A percentile compares a stretch with the other conserved stretches of the same genome.
phyloP scores from a whole-genome alignment of 1,284 basidiomycete genomes.

The Caloboletus inedulis region DNA sequence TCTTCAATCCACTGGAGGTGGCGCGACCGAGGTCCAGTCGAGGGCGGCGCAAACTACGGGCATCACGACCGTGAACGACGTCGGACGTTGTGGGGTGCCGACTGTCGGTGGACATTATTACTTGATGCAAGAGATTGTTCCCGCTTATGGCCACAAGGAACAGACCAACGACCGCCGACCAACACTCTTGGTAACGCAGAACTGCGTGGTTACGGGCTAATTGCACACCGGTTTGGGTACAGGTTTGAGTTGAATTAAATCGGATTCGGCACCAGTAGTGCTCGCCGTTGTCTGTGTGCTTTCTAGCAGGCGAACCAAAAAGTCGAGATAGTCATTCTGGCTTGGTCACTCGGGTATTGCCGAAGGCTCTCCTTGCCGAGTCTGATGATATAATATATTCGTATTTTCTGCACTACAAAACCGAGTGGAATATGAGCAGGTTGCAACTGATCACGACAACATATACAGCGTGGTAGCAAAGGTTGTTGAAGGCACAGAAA shows the following conservation, averaged over 20 bases:
- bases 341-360: slow-evolving; percentile 10
- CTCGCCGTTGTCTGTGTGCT: too few relatives aligned
- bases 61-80: background rate
- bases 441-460: slow-evolving; percentile 26
- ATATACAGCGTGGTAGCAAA: slow-evolving; percentile 30
- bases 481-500: slow-evolving; percentile 21
- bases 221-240: background rate
- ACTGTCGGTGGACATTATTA: background rate
- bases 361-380: background rate
- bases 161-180: background rate
- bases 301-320: background rate
- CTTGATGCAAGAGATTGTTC: background rate
- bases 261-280: too few relatives aligned
- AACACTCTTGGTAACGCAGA: background rate
- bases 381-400: slow-evolving; percentile 15
- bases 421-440: slow-evolving; percentile 23
- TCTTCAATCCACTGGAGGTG: background rate
- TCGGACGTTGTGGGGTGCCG: background rate
- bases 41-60: background rate
- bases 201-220: background rate
- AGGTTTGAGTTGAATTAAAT: background rate
- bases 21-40: background rate
- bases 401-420: slow-evolving; percentile 20
- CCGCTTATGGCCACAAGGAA: background rate
- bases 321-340: background rate